Evolutionary conservation across 345 rosid genomes (phyloP).

Genomic region (Gossypium bickii): DNA sequence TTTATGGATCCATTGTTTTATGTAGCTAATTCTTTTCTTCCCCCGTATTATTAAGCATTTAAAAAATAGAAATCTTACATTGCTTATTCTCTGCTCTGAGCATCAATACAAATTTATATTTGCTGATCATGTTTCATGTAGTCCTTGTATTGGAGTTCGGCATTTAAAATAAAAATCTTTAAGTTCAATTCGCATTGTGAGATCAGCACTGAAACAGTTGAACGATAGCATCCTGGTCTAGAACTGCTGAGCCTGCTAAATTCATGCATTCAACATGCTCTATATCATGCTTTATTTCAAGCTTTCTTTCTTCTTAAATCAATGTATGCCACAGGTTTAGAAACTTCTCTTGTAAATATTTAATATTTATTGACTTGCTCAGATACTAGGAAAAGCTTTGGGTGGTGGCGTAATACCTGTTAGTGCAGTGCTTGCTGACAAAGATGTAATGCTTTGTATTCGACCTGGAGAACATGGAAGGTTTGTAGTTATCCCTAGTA

Average conservation of each 20-base stretch:
- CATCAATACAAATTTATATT: not conserved
- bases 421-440: constrained; percentile 88
- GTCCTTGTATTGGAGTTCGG: not conserved
- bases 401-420: constrained; percentile 98
- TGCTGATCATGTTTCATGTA: not conserved
- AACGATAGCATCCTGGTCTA: not conserved
- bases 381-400: constrained; percentile 93
- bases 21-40: not conserved
- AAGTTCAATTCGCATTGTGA: not conserved
- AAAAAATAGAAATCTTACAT: not conserved
- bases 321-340: not conserved
- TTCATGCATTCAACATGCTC: not conserved
- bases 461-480: constrained; percentile 93
- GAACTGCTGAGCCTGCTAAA: not conserved
- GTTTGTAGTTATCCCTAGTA: constrained; percentile 2
- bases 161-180: not conserved
- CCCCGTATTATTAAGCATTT: not conserved
- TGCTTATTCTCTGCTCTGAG: not conserved
- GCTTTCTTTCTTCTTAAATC: not conserved
- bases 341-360: not conserved
- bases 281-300: not conserved
- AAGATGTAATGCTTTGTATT: constrained; percentile 86
- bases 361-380: constrained; percentile 9
- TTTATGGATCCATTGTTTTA: not conserved
- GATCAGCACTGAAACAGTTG: not conserved